A percentile compares a stretch with the other conserved stretches of the same genome.
Conservation (phyloP, 1,139 yeast species). For the Kurtzmaniella natalensis region DNA sequence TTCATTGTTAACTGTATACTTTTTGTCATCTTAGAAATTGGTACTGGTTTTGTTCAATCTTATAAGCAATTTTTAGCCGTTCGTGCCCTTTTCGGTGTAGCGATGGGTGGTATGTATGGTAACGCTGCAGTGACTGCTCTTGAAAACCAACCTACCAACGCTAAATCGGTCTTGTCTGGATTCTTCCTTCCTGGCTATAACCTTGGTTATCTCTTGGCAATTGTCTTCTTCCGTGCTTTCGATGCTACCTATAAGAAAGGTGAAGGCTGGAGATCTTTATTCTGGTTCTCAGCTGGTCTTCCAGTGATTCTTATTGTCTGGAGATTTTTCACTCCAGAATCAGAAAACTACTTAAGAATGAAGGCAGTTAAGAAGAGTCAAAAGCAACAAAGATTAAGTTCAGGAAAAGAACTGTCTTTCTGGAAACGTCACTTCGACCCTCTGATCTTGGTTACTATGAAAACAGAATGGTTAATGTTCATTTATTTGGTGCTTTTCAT, state of each 20-base stretch:
- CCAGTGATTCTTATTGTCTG: conserved; percentile 53
- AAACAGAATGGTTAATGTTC: conserved; percentile 36
- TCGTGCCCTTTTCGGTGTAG: conserved; percentile 62
- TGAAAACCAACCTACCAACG: conserved; percentile 58
- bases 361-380: conserved; percentile 12
- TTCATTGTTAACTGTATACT: conserved; percentile 48
- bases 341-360: conserved; percentile 43
- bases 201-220: conserved; percentile 62
- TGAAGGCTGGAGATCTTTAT: conserved; percentile 70
- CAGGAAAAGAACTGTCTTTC: conserved; percentile 2
- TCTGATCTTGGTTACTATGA: conserved; percentile 15
- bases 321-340: conserved; percentile 56
- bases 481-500: conserved; percentile 41
- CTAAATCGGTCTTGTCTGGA: conserved; percentile 63
- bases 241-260: conserved; percentile 36
- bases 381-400: conserved; percentile 12
- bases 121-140: conserved; percentile 63
- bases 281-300: conserved; percentile 77
- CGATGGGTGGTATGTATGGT: conserved; percentile 72
- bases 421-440: conserved; percentile 11
- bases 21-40: conserved; percentile 60
- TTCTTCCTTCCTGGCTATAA: conserved; percentile 71
- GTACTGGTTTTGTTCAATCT: conserved; percentile 66
- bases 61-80: conserved; percentile 64
- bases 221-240: conserved; percentile 59